Evolutionary conservation across 495 filamentous ascomycete species (phyloP).

Genomic region (Hypomontagnella submonticulosa): DNA sequence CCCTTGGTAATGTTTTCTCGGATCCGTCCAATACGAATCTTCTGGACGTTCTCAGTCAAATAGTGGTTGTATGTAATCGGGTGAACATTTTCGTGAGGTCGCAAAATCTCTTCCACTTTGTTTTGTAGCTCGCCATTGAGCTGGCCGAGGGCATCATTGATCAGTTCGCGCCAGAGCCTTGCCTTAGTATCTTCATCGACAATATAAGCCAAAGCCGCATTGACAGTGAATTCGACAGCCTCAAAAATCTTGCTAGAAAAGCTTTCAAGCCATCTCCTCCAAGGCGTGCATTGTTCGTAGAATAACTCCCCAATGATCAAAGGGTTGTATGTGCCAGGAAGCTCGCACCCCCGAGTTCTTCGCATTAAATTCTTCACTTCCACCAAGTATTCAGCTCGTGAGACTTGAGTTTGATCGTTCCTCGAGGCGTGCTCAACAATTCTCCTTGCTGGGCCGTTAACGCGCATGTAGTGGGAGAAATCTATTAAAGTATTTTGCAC

Average conservation of each 20-base stretch:
- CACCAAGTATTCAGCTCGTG: conserved; percentile 42
- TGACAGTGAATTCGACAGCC: conserved; percentile 42
- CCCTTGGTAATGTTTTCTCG: conserved; percentile 26
- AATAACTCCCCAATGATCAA: conserved; percentile 60
- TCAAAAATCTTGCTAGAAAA: conserved; percentile 46
- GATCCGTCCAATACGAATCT: conserved; percentile 46
- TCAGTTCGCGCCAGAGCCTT: conserved; percentile 44
- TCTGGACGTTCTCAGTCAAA: conserved; percentile 61
- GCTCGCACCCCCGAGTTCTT: conserved; percentile 53
- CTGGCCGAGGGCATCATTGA: conserved; percentile 46
- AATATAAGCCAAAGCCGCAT: conserved; percentile 40
- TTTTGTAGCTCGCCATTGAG: conserved; percentile 35
- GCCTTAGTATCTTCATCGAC: conserved; percentile 48
- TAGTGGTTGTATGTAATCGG: conserved; percentile 70
- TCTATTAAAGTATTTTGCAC: conserved; percentile 47
- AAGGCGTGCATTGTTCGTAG: conserved; percentile 54
- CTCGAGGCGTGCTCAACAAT: conserved; percentile 37
- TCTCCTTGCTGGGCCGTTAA: conserved; percentile 42
- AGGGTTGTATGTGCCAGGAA: conserved; percentile 61
- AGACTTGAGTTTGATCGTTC: conserved; percentile 25
- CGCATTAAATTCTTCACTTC: conserved; percentile 49
- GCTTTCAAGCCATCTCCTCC: conserved; percentile 44
- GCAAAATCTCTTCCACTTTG: conserved; percentile 52
- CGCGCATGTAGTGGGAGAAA: conserved; percentile 48
- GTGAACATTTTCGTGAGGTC: conserved; percentile 50